phyloP scores from a whole-genome alignment of 148 eudicot species.

The Fagopyrum homotropicum region DNA sequence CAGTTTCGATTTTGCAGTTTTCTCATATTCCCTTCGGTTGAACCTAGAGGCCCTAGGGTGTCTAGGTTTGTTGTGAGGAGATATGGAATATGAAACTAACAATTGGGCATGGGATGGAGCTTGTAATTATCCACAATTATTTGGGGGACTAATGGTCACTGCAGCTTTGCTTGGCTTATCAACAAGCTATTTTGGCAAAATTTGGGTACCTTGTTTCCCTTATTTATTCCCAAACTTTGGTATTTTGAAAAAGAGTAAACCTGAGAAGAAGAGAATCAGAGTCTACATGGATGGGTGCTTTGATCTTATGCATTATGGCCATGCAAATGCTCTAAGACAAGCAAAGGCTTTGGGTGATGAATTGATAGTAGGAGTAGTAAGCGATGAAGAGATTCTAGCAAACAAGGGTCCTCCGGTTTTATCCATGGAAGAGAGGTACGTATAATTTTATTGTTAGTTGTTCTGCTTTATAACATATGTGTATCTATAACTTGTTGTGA shows the following conservation, averaged over 20 bases:
- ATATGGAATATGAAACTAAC: constrained; percentile 65
- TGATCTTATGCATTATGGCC: constrained; percentile 98
- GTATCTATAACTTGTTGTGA: background rate
- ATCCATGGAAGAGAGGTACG: constrained; percentile 90
- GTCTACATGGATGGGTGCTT: constrained; percentile 99
- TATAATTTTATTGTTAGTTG: background rate
- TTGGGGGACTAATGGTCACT: constrained; percentile 84
- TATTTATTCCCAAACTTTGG: constrained; percentile 54
- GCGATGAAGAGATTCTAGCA: constrained; percentile 86
- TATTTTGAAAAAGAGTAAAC: constrained; percentile 49
- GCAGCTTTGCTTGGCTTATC: constrained; percentile 84
- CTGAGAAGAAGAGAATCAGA: constrained; percentile 52
- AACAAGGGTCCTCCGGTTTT: constrained; percentile 94
- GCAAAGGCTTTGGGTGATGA: constrained; percentile 94
- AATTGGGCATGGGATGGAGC: constrained; percentile 69
- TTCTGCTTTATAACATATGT: background rate
- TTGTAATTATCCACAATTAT: constrained; percentile 66
- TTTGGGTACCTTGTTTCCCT: constrained; percentile 61
- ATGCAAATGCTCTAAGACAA: constrained; percentile 95
- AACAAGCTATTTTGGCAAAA: constrained; percentile 67
- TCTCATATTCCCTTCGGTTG: constrained; percentile 32
- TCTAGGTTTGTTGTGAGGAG: constrained; percentile 18
- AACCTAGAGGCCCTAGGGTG: constrained; percentile 33
- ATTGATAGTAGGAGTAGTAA: constrained; percentile 78
- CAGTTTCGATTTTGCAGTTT: constrained; percentile 20